Evolutionary conservation across 768 basidiomycete species (phyloP), one percentile per base, ranked within the genome.

Genomic region (Rhodocollybia butyracea): DNA sequence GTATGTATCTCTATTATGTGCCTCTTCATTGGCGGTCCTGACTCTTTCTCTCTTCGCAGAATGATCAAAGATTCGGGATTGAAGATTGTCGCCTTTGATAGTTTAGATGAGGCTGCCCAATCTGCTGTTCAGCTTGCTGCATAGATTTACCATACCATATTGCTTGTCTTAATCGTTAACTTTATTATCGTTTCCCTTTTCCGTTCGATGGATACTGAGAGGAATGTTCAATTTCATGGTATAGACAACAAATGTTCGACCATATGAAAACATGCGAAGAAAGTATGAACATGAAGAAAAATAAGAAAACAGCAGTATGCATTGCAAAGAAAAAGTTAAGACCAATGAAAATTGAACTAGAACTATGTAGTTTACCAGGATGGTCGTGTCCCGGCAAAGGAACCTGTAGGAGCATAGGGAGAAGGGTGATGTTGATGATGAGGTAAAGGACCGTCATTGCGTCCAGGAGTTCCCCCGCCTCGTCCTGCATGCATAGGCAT

Each of bases 51-150:
- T 30, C 43, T 34, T 51, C 64, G 17, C 54, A 98, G 95, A 67
- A 90, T 98, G 88, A 98, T 98, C 72, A 85, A 77, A 66, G 83
- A 92, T 41, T 95, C 92, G 31, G 94, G 94, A 26, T 73, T 98
- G 61, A 89, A 93, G 75, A 99, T 99, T 66, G 85, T 88, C 68
- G 83, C 97, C 32, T 95, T 91, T 70, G 96, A 98, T 63, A 84
- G 86, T 62, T 81, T 98, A 26, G 97, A 98, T 64, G 91, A 94
- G 59, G 96, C 96, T 57, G 93, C 91, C 17, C 78, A 86, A 66
- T 80, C 83, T 58, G 91, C 92, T 42, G 91, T 88, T 45, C 72
- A 88, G 70, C 69, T 91, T 46, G 87, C 88, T 52, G 68, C 66
- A 66, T 83, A 80, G 73, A 69, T 60, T 53, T 41, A 17, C 30